Base-by-base conservation (phyloP, 2,329 filamentous ascomycete species). In the Penicillium griseofulvum region DNA sequence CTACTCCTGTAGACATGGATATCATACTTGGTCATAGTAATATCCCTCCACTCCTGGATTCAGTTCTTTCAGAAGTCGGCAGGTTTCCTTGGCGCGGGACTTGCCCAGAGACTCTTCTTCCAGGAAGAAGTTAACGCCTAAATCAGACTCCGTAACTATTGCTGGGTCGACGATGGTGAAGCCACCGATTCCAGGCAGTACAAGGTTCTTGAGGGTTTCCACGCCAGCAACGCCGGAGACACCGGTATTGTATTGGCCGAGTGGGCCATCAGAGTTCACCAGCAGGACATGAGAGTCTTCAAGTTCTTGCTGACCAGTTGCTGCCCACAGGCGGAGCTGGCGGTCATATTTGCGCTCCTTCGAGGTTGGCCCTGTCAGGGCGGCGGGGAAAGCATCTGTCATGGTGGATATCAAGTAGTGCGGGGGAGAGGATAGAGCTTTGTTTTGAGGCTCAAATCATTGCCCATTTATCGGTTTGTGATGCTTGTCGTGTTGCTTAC, bases 101-200 rank as follows among this genome's bases (percentile, higher is more conserved):
- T 86, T 87, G 50, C 91, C 92, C 36, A 96, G 71, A 61, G 86
- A 88, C 46, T 81, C 78, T 65, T 94, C 86, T 58, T 96, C 90
- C 0, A 99, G 80, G 68, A 99, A 99, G 81, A 99, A 99, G 76
- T 99, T 99, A 59, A 97, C 88, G 5, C 95, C 94, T 38, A 99
- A 79, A 67, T 99, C 94, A 39, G 86, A 81, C 63, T 96, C 87
- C 1, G 79, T 80, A n/a, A 99, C 92, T 2, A 82, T 73, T 1
- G 86, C 83, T 7, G 88, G 86, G 67, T 99, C 94, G 49, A 89
- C 87, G 58, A 99, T 96, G 0, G 90, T 95, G 72, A 97, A 99
- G 26, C 86, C 84, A 9, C 94, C 95, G 65, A 97, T 89, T 4
- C 92, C 90, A 54, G 94, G 94, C 9, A 99, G 79, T 3, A 99